Evolutionary conservation across 2,329 filamentous ascomycete species (phyloP), one percentile per base, ranked within the genome.

Genomic region (Fusarium clavum): DNA sequence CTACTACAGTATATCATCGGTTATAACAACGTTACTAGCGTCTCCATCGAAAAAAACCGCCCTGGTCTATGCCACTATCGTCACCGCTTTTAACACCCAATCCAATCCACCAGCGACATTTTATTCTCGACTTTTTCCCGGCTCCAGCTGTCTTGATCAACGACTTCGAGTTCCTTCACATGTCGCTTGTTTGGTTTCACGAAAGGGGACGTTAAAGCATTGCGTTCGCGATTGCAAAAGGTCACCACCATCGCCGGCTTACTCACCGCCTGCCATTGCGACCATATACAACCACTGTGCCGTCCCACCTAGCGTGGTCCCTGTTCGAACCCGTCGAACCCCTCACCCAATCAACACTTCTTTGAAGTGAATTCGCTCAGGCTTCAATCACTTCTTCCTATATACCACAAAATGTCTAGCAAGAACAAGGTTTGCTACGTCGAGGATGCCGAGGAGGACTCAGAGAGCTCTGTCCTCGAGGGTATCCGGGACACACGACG

Each of bases 371-470:
- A 73, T 70, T 63, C 57, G 67, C 70, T 61, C 61, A 71, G 55
- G 61, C 34, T 71, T 52, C 64, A 71, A 53, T 69, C 66, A 67
- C 53, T 67, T 52, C 46, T 57, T 49, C 57, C 38, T 45, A 68
- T 52, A 55, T 66, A 49, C 66, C 53, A 69, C 77, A 79, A 75
- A 75, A 87, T 87, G 85, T 79, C 83, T 29, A 27, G 30, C 60
- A 75, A 78, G 29, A 70, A 79, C 72, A 38, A 38, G 34, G 78
- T 83, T 57, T 82, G 82, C 61, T 83, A 83, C 75, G 80, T 86
- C 61, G 83, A 88, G 76, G 86, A 87, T 59, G 84, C 79, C 48
- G 84, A 87, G 73, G 85, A 87, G 71, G 85, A 87, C 53, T 78
- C 80, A 14, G 84, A 81, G 43, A 83, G 83, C 57, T 77, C 80